Evolutionary conservation across 306 rosid species (phyloP), one percentile per base, ranked within the genome.

Genomic region (Prunus davidiana): DNA sequence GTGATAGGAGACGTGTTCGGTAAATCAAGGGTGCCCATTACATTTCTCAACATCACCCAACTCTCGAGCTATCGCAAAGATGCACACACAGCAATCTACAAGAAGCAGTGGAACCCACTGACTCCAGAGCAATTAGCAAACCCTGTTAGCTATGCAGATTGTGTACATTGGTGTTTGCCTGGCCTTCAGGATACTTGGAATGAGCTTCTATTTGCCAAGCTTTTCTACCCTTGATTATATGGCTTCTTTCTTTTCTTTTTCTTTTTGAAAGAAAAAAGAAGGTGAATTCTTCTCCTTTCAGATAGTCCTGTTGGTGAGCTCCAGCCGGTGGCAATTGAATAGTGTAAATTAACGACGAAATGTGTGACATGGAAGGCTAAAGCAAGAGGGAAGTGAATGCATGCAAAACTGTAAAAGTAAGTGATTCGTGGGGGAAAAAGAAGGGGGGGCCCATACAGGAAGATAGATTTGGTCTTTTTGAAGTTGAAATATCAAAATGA

Each of bases 121-220:
- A 96, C 91, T 14, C 84, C 91, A 6, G 88, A 86, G 77, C 98
- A 96, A 69, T 47, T 91, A 46, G 97, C 97, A 12, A 91, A 92
- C 80, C 99, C 99, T 4, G 78, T 69, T 12, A 91, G 96, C 82
- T 96, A 96, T 27, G 98, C 99, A 1, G 99, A 96, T 78, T 96
- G 99, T 52, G 88, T 86, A 27, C 99, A 96, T 32, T 96, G 99
- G 98, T 96, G 99, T 80, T 72, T 96, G 82, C 99, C 99, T 75
- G 99, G 98, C 52, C 97, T 96, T 77, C 99, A 92, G 81, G 99
- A 96, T 74, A 95, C 95, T 69, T 96, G 99, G 99, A 96, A 96
- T 76, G 98, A 96, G 88, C 99, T 96, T 84, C 85, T 96, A 0
- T 96, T 84, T 58, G 86, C 98, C 67, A 91, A 91, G 74, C 86